A percentile compares a stretch with the other conserved stretches of the same genome.
phyloP scores from a whole-genome alignment of 345 rosid genomes.

The Citrus mangshanensis region DNA sequence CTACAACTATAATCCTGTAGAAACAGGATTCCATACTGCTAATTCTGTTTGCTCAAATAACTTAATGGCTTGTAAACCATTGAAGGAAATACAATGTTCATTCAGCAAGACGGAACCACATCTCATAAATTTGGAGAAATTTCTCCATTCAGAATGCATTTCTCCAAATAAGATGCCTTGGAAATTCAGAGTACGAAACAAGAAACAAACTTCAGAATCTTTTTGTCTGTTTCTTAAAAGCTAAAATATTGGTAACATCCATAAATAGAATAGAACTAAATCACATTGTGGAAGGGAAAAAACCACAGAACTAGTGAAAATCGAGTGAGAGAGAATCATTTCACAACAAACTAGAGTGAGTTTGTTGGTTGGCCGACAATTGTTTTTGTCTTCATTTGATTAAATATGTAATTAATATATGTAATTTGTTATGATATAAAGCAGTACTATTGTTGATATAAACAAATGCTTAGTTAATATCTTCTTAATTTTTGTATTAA shows the following conservation, averaged over 20 bases:
- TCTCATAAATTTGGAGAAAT: neutral
- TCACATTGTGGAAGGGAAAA: neutral
- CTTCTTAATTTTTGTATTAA: too few relatives aligned
- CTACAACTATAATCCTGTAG: neutral
- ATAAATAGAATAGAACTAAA: neutral
- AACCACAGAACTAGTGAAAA: neutral
- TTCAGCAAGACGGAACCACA: neutral
- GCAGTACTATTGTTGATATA: too few relatives aligned
- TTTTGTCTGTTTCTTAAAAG: neutral
- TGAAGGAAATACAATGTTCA: neutral
- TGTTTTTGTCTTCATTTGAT: neutral
- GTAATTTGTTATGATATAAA: too few relatives aligned
- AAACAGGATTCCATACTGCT: neutral
- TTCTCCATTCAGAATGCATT: neutral
- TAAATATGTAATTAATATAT: too few relatives aligned
- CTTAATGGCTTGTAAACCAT: neutral
- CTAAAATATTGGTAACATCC: neutral
- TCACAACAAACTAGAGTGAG: conserved; percentile 5
- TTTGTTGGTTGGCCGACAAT: conserved; percentile 4
- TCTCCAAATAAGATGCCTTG: neutral
- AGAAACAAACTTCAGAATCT: neutral
- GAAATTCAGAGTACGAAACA: neutral
- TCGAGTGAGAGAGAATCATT: too few relatives aligned
- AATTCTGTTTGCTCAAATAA: neutral
- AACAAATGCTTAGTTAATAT: too few relatives aligned